phyloP scores from a whole-genome alignment of 805 yeast species.

The Wickerhamomyces ciferrii region DNA sequence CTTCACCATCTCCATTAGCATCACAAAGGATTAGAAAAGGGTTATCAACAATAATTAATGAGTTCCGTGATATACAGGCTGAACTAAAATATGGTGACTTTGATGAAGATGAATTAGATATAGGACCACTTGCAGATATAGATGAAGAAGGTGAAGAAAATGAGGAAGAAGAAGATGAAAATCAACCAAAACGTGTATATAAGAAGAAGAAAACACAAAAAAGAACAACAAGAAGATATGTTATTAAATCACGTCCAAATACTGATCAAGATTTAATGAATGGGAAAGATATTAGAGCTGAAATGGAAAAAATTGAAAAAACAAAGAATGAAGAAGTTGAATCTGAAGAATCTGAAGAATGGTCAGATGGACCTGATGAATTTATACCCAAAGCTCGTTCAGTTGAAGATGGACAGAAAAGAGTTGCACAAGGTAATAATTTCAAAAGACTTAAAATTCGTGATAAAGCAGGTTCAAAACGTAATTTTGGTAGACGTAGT shows the following conservation, averaged over 20 bases:
- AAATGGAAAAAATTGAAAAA: constrained; percentile 7
- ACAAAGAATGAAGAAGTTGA: constrained; percentile 13
- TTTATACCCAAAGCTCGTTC: constrained; percentile 16
- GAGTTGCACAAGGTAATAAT: constrained; percentile 24
- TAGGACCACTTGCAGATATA: constrained; percentile 5
- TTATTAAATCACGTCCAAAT: constrained; percentile 18
- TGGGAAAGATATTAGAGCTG: constrained; percentile 18
- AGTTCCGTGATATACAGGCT: constrained; percentile 31
- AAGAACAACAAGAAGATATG: constrained; percentile 24
- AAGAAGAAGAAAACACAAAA: constrained; percentile 29
- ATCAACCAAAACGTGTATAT: constrained; percentile 6
- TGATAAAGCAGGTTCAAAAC: constrained; percentile 35
- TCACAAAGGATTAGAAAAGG: constrained; percentile 24
- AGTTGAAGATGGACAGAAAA: constrained; percentile 31
- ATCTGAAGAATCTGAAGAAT: constrained; percentile 17
- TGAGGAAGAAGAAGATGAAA: constrained; percentile 15
- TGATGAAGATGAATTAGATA: constrained; percentile 8
- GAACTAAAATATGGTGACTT: constrained; percentile 20
- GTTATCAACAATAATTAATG: constrained; percentile 42
- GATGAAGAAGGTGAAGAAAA: constrained; percentile 10
- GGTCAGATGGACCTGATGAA: constrained; percentile 14
- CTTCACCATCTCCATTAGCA: constrained; percentile 25
- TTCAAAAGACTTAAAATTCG: constrained; percentile 50
- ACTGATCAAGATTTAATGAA: constrained; percentile 27
- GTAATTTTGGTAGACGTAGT: constrained; percentile 34